A percentile compares a stretch with the other conserved stretches of the same genome.
Evolutionary conservation across 2,329 filamentous ascomycete genomes (phyloP).

Genomic region (Calonectria leucothoes): DNA sequence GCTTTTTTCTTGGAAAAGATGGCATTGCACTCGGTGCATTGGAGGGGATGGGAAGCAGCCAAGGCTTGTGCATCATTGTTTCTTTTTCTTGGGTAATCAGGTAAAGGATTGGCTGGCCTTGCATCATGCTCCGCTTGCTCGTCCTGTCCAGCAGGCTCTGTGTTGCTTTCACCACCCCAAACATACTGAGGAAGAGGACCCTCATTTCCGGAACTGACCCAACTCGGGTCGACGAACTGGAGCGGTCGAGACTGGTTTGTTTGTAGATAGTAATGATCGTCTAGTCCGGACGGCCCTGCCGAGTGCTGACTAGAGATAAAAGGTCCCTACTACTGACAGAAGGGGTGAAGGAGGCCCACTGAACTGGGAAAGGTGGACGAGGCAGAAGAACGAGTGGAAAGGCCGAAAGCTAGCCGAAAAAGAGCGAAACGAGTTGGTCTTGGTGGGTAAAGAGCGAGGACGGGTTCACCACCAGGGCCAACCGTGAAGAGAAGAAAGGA

Average conservation of each 20-base stretch:
- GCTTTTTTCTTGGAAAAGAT: neutral
- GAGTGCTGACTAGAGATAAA: neutral
- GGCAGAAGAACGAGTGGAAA: neutral
- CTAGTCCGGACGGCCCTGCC: neutral
- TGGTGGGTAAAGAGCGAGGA: neutral
- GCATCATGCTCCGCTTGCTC: constrained; percentile 1
- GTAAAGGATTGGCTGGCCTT: neutral
- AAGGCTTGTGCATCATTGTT: neutral
- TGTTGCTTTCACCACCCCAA: neutral
- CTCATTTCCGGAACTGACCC: constrained; percentile 1
- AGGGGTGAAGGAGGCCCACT: neutral
- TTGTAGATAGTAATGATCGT: neutral
- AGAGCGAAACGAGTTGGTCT: neutral
- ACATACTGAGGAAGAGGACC: constrained; percentile 4
- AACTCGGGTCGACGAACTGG: neutral
- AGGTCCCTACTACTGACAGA: neutral
- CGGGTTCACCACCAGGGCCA: constrained; percentile 6
- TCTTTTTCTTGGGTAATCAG: neutral
- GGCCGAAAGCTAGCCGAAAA: neutral
- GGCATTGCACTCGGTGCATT: neutral
- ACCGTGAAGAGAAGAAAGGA: neutral
- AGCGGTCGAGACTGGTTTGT: neutral
- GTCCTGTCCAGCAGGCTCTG: constrained; percentile 14
- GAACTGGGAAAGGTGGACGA: neutral
- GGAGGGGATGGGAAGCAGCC: neutral